A percentile compares a stretch with the other conserved stretches of the same genome.
Conservation (phyloP, 2,329 filamentous ascomycete genomes). For the Stagonosporopsis rhizophila region DNA sequence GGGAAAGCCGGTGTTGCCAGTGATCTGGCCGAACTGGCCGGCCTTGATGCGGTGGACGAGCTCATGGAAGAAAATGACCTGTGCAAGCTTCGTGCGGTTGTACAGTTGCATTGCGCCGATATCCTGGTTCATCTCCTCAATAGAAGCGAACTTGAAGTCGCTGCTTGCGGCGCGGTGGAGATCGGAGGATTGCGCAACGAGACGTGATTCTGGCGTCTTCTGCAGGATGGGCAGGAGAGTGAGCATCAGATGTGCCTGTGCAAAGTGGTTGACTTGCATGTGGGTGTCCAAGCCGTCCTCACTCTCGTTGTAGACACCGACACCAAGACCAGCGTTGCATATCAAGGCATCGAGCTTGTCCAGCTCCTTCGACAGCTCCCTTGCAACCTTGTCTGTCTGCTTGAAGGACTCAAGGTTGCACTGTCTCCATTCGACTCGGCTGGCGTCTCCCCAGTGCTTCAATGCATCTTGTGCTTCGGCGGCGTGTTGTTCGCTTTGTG, state of each 20-base stretch:
- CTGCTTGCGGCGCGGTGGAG: conserved; percentile 53
- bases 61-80: conserved; percentile 56
- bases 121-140: conserved; percentile 59
- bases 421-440: conserved; percentile 54
- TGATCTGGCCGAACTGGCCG: conserved; percentile 36
- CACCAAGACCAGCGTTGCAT: conserved; percentile 59
- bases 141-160: conserved; percentile 51
- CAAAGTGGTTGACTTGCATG: conserved; percentile 60
- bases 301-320: conserved; percentile 58
- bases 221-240: conserved; percentile 55
- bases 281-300: conserved; percentile 60
- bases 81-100: conserved; percentile 58
- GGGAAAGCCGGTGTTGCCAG: conserved; percentile 49
- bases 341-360: conserved; percentile 56
- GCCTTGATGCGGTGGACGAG: conserved; percentile 49
- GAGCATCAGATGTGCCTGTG: conserved; percentile 59
- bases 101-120: conserved; percentile 59
- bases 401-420: conserved; percentile 57
- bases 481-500: conserved; percentile 59
- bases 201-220: conserved; percentile 54
- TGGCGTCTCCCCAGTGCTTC: conserved; percentile 53
- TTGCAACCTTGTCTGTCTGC: conserved; percentile 56
- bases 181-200: conserved; percentile 61
- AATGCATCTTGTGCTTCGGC: conserved; percentile 54
- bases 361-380: conserved; percentile 51